Percentiles rank a stretch among this genome's conserved stretches.
Conservation (phyloP, 169 alveolate genomes). For the Plasmodium reichenowi region DNA sequence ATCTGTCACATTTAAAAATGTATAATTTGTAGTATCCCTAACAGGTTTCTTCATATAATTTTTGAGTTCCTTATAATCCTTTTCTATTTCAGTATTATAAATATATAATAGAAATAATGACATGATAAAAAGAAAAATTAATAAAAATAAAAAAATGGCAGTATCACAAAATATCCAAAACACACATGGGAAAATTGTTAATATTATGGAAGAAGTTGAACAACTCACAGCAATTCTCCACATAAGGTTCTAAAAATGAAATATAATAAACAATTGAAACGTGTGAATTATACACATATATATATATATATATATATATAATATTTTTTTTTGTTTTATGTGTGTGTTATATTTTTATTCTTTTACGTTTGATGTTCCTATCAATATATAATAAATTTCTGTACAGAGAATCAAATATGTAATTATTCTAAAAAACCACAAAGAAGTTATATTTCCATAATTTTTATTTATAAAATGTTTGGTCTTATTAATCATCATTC, state of each 20-base stretch:
- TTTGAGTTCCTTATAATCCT: constrained; percentile 57
- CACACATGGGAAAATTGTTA: constrained; percentile 54
- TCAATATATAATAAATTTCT: constrained; percentile 36
- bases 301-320: constrained; percentile 5
- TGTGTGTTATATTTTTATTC: not conserved
- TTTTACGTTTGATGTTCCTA: constrained; percentile 34
- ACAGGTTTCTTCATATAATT: constrained; percentile 67
- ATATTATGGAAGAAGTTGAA: constrained; percentile 12
- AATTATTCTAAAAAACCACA: constrained; percentile 66
- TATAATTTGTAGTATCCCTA: constrained; percentile 64
- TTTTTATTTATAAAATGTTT: constrained; percentile 60
- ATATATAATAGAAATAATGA: constrained; percentile 46
- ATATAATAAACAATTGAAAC: not conserved
- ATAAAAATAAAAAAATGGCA: constrained; percentile 64
- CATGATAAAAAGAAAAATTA: constrained; percentile 38
- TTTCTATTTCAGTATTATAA: constrained; percentile 45
- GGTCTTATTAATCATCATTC: constrained; percentile 70
- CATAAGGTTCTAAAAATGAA: constrained; percentile 27
- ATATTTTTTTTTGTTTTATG: constrained; percentile 2
- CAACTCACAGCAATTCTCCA: constrained; percentile 51
- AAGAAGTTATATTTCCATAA: constrained; percentile 45
- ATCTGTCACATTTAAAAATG: constrained; percentile 64
- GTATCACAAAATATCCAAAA: constrained; percentile 73
- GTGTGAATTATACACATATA: not conserved
- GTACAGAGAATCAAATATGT: constrained; percentile 23